Evolutionary conservation across 306 rosid genomes (phyloP), one percentile per base, ranked within the genome.

Genomic region (Sechiopsis laciniata): DNA sequence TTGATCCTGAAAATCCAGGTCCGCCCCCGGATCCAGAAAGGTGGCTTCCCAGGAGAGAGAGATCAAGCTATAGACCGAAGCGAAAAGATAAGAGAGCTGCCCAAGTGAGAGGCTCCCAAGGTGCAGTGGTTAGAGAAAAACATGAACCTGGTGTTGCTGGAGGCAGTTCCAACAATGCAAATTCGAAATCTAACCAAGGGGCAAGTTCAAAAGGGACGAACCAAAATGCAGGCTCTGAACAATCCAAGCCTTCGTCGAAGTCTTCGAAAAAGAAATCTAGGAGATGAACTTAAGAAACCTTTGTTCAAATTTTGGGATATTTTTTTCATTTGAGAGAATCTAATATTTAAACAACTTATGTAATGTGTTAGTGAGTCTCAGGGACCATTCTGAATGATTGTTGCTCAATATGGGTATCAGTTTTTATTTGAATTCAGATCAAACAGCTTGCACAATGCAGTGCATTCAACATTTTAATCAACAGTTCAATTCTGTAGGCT

Each of bases 11-110:
- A 14, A 95, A 91, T 76, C 97, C 97, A 42, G 99, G 99, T 75
- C 96, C 99, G 61, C 92, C 92, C 29, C 99, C 97, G 3, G 99
- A 95, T 79, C 99, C 99, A 14, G 97, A 91, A 78, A 86, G 99
- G 78, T 95, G 99, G 99, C 99, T 95, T 79, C 99, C 99, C 11
- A 95, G 78, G 89, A 85, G 97, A 77, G 97, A 95, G 75, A 89
- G 99, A 71, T 95, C 99, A 15, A 89, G 91, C 61, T 95, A 76
- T 73, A 89, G 97, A 84, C 99, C 99, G 7, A 95, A 89, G 88
- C 85, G 97, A 80, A 95, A 89, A 85, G 96, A 95, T 85, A 95
- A 91, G 84, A 88, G 97, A 82, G 95, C 99, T 15, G 92, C 92
- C 58, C 99, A 95, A 73, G 97, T 91, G 78, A 91, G 99, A 89